These are phyloP conservation scores for Starmerella apis DNA, from an alignment of 805 yeast genomes.

Conservation along the genomic window DNA sequence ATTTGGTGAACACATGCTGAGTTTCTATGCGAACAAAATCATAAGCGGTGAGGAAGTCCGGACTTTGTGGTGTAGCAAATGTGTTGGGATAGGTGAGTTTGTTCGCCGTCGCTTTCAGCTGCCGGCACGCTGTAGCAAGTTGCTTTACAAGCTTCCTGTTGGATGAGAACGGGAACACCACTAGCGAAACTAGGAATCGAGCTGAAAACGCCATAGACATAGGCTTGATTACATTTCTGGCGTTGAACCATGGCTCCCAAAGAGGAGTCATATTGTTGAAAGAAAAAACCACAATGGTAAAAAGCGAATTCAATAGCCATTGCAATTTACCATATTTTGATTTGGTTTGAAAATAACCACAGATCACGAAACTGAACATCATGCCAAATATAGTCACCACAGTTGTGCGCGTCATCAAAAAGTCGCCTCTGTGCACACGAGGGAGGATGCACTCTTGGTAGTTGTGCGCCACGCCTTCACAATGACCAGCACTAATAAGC, in stretches of 20 bases:
- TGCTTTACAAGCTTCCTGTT: slow-evolving; percentile 20
- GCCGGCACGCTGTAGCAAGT: slow-evolving; percentile 18
- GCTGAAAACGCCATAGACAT: slow-evolving; percentile 26
- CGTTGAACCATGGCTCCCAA: slow-evolving; percentile 25
- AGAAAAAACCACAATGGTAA: slow-evolving; percentile 22
- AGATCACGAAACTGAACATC: slow-evolving; percentile 19
- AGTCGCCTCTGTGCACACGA: slow-evolving; percentile 24
- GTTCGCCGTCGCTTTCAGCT: slow-evolving; percentile 1
- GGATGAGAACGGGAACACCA: slow-evolving; percentile 29
- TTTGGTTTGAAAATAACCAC: slow-evolving; percentile 19
- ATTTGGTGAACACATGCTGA: slow-evolving; percentile 15
- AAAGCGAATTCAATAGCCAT: slow-evolving; percentile 25
- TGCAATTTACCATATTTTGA: slow-evolving; percentile 24
- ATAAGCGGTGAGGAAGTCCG: slow-evolving; percentile 13
- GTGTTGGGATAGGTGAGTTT: background rate
- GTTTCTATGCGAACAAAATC: slow-evolving; percentile 12
- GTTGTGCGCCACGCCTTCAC: slow-evolving; percentile 14
- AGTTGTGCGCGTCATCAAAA: slow-evolving; percentile 19
- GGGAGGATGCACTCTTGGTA: slow-evolving; percentile 21
- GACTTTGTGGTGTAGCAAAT: slow-evolving; percentile 16
- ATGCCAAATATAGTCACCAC: slow-evolving; percentile 25
- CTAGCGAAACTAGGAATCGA: slow-evolving; percentile 20
- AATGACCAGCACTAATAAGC: slow-evolving; percentile 23
- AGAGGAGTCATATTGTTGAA: slow-evolving; percentile 24
- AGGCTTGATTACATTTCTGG: slow-evolving; percentile 24